Base-by-base conservation (phyloP, 2,329 filamentous ascomycete species). In the Penicillium sp. region DNA sequence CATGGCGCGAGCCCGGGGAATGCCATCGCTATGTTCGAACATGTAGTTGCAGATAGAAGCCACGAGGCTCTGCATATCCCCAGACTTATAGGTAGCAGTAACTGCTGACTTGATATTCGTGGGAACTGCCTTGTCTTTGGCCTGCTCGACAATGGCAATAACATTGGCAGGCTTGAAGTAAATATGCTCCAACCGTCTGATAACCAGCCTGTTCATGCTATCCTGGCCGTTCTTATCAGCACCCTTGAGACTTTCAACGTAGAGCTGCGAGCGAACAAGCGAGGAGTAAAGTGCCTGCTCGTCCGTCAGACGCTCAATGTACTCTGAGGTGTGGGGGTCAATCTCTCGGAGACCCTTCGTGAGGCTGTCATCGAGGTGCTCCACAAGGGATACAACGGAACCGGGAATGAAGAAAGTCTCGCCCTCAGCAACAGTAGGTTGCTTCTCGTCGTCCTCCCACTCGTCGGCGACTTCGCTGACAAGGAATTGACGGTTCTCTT, bases 121-220 rank as follows among this genome's bases (percentile, higher is more conserved):
- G 21, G 87, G 83, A 24, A 93, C 81, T 1, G 81, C 75, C 71
- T 90, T 93, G 90, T 91, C 97, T 59, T 85, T 86, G 71, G 89
- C 91, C 68, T 95, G 88, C 73, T 98, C 93, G 40, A 97, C 82
- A 49, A 95, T 95, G 69, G 85, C 86, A 64, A 96, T 84, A 40
- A 98, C 91, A 72, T 91, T 85, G 10, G 89, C 81, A 49, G 93
- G 93, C 84, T 98, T 98, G 82, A 97, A 98, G 78, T 98, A 98
- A 64, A 97, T 81, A 71, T 98, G 94, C 73, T 98, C 94, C 57
- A 98, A 75, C 62, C 94, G 83, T 64, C 93, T 84, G 82, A 96
- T 95, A 60, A 96, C 80, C 47, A 96, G 82, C 53, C 93, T 84
- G 79, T 97, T 98, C 57, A 95, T 71, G 66, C 83, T 88, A 56